Percentiles rank a stretch among this genome's conserved stretches.
phyloP scores from a whole-genome alignment of 2,329 filamentous ascomycete genomes.

The Ophiocordyceps australis region DNA sequence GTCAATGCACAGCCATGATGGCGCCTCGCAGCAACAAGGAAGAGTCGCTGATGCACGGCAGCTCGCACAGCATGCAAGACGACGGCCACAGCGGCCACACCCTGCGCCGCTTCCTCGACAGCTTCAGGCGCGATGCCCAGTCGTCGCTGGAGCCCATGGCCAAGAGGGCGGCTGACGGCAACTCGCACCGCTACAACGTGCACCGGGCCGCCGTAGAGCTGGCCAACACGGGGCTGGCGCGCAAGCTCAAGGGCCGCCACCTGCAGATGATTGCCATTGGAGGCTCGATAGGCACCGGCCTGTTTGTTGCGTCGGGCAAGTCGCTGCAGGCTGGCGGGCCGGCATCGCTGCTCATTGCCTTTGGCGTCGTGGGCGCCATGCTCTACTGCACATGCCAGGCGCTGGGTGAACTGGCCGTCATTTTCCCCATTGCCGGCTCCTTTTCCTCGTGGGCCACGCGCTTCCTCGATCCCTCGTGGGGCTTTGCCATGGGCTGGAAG shows the following conservation, averaged over 20 bases:
- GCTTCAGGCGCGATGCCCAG: conserved; percentile 43
- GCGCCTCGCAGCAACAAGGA: conserved; percentile 30
- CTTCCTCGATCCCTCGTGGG: conserved; percentile 87
- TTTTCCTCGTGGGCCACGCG: conserved; percentile 86
- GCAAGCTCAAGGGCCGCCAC: conserved; percentile 68
- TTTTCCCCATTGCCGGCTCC: conserved; percentile 80
- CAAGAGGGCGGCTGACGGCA: conserved; percentile 8
- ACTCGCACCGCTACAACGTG: conserved; percentile 34
- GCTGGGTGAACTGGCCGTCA: conserved; percentile 75
- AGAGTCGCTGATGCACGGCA: conserved; percentile 31
- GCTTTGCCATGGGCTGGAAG: conserved; percentile 93
- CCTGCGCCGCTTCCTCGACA: conserved; percentile 31
- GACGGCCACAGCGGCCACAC: conserved; percentile 20
- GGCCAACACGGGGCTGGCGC: conserved; percentile 54
- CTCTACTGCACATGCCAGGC: conserved; percentile 85
- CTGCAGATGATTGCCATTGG: conserved; percentile 97
- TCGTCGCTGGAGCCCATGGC: conserved; percentile 25
- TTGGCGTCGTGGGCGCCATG: conserved; percentile 66
- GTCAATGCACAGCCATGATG: conserved; percentile 17
- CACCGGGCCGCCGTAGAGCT: conserved; percentile 50
- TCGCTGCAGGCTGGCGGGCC: conserved; percentile 58
- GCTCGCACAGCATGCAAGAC: conserved; percentile 31
- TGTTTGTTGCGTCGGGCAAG: conserved; percentile 70
- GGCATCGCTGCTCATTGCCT: conserved; percentile 62
- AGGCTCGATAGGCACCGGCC: conserved; percentile 75